phyloP scores from a whole-genome alignment of 805 yeast species.

The Kluyveromyces lactis region DNA sequence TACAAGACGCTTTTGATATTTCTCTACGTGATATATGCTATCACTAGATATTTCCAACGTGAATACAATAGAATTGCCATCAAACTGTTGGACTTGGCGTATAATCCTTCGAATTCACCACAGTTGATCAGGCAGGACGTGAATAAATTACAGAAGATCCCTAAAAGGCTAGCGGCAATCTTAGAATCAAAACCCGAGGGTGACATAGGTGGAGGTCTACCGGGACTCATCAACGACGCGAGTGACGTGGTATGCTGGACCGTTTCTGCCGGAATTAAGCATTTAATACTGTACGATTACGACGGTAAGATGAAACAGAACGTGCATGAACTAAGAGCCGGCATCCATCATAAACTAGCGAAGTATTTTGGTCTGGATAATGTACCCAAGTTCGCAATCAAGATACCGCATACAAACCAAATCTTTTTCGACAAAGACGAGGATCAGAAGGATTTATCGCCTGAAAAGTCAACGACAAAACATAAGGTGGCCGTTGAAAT shows the following conservation, averaged over 20 bases:
- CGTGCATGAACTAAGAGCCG: conserved; percentile 47
- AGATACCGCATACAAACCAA: conserved; percentile 59
- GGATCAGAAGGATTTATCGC: conserved; percentile 28
- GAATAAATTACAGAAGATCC: conserved; percentile 61
- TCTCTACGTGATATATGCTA: conserved; percentile 48
- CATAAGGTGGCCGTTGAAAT: conserved; percentile 48
- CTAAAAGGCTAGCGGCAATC: conserved; percentile 69
- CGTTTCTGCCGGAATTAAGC: conserved; percentile 74
- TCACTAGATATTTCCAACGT: conserved; percentile 45
- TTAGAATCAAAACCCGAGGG: conserved; percentile 64
- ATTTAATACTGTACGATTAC: conserved; percentile 68
- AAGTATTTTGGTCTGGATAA: conserved; percentile 66
- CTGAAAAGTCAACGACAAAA: conserved; percentile 14
- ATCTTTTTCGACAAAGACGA: conserved; percentile 27
- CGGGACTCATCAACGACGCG: conserved; percentile 68
- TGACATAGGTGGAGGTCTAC: conserved; percentile 84
- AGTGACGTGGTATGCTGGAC: conserved; percentile 83
- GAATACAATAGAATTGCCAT: conserved; percentile 45
- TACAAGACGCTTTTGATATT: conserved; percentile 43
- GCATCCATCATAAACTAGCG: conserved; percentile 50
- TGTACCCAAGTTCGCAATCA: conserved; percentile 54
- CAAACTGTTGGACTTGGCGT: conserved; percentile 52
- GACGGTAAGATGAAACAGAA: conserved; percentile 57
- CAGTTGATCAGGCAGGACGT: conserved; percentile 82
- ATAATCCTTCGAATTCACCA: conserved; percentile 70